Evolutionary conservation across 305 asterid genomes (phyloP).

Genomic region (Fraxinus sp.): DNA sequence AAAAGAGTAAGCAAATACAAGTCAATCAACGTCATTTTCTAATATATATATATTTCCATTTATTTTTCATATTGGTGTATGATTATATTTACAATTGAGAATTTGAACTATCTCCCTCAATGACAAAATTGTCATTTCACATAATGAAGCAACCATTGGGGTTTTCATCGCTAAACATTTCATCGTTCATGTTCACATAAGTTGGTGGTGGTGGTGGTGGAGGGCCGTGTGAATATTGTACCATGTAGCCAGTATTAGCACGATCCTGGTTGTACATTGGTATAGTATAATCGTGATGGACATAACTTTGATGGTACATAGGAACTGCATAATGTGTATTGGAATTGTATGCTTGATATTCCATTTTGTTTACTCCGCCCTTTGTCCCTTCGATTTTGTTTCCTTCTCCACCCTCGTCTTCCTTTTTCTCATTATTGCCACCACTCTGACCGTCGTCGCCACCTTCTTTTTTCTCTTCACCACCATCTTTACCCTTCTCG

Average conservation of each 20-base stretch:
- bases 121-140: conserved; percentile 18
- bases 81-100: conserved; percentile 17
- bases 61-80: not conserved
- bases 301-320: conserved; percentile 27
- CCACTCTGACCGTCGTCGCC: conserved; percentile 5
- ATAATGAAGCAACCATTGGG: conserved; percentile 46
- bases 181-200: conserved; percentile 28
- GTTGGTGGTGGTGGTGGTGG: conserved; percentile 44
- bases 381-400: conserved; percentile 21
- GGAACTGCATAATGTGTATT: conserved; percentile 40
- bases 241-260: conserved; percentile 19
- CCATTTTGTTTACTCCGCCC: conserved; percentile 40
- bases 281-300: conserved; percentile 29
- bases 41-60: too few species aligned
- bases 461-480: conserved; percentile 19
- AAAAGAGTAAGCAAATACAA: conserved; percentile 7
- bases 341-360: conserved; percentile 29
- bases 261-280: conserved; percentile 18
- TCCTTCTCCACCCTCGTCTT: not conserved
- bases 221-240: conserved; percentile 26
- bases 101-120: not conserved
- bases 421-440: conserved; percentile 16
- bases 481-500: conserved; percentile 22
- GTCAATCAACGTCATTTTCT: conserved; percentile 10
- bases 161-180: conserved; percentile 39